Conservation (phyloP, 345 rosid species). For the rapeseed (Brassica napus) region Da-Ae NC_063446.1:34825001-34825500, state of each 20-base stretch:
- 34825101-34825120: neutral
- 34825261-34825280: neutral
- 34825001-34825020: conserved; percentile 26
- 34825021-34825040: conserved; percentile 30
- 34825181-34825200: neutral
- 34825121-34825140: neutral
- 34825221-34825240: neutral
- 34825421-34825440: too few species aligned
- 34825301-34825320: neutral
- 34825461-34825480: neutral
- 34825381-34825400: neutral
- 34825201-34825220: neutral
- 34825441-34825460: neutral
- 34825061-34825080: conserved; percentile 36
- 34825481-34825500: neutral
- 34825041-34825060: conserved; percentile 28
- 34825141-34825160: neutral
- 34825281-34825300: neutral
- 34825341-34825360: neutral
- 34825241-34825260: neutral
- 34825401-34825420: too few species aligned
- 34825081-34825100: neutral
- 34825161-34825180: neutral
- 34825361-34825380: too few species aligned
- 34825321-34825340: neutral